Percentiles rank a stretch among this genome's conserved stretches.
phyloP scores from a whole-genome alignment of 1,139 yeast species.

The Debaryomyces udenii region DNA sequence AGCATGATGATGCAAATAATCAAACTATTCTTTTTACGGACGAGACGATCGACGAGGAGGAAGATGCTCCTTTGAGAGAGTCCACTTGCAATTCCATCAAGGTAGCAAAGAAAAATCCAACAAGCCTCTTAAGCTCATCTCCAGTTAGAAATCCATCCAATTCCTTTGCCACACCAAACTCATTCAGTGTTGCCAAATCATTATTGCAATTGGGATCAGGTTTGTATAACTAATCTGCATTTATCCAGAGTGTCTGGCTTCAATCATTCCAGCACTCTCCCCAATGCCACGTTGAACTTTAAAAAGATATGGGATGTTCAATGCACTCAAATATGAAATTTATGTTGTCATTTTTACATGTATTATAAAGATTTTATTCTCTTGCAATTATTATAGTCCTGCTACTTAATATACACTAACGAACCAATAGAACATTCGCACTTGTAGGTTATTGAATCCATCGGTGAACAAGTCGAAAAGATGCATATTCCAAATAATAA shows the following conservation, averaged over 20 bases:
- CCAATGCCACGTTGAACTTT: too few species aligned
- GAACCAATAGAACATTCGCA: conserved; percentile 1
- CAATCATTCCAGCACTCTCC: too few species aligned
- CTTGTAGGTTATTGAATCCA: too few species aligned
- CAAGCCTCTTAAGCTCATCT: conserved; percentile 29
- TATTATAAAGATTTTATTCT: conserved; percentile 8
- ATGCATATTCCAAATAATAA: too few species aligned
- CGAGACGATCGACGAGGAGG: conserved; percentile 44
- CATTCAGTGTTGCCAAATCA: conserved; percentile 52
- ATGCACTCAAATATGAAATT: conserved; percentile 7
- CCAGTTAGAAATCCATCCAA: conserved; percentile 29
- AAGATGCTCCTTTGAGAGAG: conserved; percentile 17
- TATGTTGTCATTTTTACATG: conserved; percentile 10
- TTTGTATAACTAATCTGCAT: conserved; percentile 14
- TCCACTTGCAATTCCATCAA: conserved; percentile 13
- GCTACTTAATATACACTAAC: conserved; percentile 1
- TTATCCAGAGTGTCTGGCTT: too few species aligned
- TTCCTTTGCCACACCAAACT: conserved; percentile 52
- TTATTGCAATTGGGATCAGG: conserved; percentile 46
- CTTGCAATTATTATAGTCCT: not conserved
- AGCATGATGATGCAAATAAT: conserved; percentile 6
- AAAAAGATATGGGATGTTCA: not conserved
- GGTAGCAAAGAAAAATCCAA: conserved; percentile 13
- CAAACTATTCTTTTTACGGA: conserved; percentile 23
- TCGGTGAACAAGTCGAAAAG: too few species aligned